Base-by-base conservation (phyloP, 306 rosid genomes). In the Canavalia ensiformis region DNA sequence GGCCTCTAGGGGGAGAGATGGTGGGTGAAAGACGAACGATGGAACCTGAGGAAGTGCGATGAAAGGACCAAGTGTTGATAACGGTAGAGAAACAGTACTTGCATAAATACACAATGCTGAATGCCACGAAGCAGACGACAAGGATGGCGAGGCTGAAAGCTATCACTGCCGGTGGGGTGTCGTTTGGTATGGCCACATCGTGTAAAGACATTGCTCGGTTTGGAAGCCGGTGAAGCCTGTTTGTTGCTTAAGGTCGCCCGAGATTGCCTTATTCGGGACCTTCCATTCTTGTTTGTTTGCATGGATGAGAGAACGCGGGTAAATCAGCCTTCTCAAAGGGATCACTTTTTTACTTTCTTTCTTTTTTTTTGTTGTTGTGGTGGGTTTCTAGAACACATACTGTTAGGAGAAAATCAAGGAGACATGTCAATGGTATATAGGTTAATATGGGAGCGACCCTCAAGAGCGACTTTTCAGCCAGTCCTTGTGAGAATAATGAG, bases 101-200 rank as follows among this genome's bases (percentile, higher is more conserved):
- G 18, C 94, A 90, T 11, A 89, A 55, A 76, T 84, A 90, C 1
- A 89, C 54, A 2, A 86, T 47, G 75, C 80, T 88, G 84, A 91
- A 88, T 1, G 90, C 88, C 2, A 86, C 29, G 10, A 90, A 63
- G 78, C 89, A 86, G 33, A 88, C 73, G 4, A 86, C 73, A 0
- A 92, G 83, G 78, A 90, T 60, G 8, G 83, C 66, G 3, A 92
- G 58, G n/a, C 91, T 71, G 35, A 94, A 72, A 2, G 88, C 65
- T 2, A 92, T 64, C 1, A 89, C 49, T 25, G 88, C 39, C 0
- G 97, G 85, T 0, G 92, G 83, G n/a, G 90, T 69, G 8, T 54
- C 49, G 10, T n/a, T 54, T 0, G 18, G 12, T 0, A 18, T 18
- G 25, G 25, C 25, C 25, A 18, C 25, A 18, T 18, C 25, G 25